Conservation (phyloP, 768 basidiomycete genomes). For the Astraeus odoratus region DNA sequence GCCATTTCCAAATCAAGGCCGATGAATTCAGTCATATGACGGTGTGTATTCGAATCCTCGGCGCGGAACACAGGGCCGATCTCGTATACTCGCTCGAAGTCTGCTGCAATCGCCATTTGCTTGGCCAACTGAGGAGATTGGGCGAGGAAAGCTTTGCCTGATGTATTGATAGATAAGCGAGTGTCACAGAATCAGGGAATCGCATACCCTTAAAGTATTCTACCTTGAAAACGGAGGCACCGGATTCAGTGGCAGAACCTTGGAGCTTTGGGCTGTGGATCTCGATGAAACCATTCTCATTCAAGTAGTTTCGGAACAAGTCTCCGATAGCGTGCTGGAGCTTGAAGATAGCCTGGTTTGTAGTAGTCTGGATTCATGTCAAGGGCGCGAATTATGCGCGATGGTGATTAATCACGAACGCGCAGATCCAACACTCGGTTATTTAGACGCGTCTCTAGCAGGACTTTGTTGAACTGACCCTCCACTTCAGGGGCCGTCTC, state of each 20-base stretch:
- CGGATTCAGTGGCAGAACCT: conserved; percentile 94
- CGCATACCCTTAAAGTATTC: conserved; percentile 86
- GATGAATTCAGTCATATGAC: conserved; percentile 97
- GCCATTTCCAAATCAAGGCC: conserved; percentile 99
- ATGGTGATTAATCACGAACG: conserved; percentile 36
- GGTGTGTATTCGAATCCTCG: conserved; percentile 94
- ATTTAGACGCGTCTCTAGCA: conserved; percentile 90
- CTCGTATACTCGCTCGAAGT: conserved; percentile 97
- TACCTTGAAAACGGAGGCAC: conserved; percentile 97
- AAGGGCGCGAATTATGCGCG: not conserved
- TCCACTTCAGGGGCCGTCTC: conserved; percentile 62
- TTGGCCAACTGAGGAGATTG: conserved; percentile 97
- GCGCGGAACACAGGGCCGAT: conserved; percentile 96
- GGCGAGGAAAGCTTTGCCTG: conserved; percentile 87
- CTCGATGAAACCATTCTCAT: conserved; percentile 73
- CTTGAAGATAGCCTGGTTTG: conserved; percentile 94
- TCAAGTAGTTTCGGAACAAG: conserved; percentile 80
- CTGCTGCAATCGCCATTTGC: conserved; percentile 98
- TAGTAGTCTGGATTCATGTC: conserved; percentile 59
- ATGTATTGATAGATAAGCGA: not conserved
- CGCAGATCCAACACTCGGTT: conserved; percentile 92
- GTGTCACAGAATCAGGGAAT: not conserved
- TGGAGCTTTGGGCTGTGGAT: conserved; percentile 98
- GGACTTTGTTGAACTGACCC: conserved; percentile 69
- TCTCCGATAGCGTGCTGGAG: conserved; percentile 85